Percentiles rank a stretch among this genome's conserved stretches.
Conservation (phyloP, 1,284 basidiomycete species). For the Ceratobasidium sp. region DNA sequence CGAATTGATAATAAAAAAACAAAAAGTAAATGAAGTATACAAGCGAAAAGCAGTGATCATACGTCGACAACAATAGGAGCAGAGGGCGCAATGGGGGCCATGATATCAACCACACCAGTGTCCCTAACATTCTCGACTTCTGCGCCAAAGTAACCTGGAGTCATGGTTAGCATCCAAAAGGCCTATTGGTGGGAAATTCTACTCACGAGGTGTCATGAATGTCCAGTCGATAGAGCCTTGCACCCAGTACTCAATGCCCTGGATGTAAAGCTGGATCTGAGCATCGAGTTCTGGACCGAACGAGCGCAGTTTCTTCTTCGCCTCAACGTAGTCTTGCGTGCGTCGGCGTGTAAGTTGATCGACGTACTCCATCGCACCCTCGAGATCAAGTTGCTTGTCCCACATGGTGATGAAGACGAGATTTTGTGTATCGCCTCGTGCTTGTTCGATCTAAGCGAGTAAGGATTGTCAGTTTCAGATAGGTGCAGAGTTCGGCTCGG, state of each 20-base stretch:
- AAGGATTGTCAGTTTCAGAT: slow-evolving; percentile 24
- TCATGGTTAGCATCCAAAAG: neutral
- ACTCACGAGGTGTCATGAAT: slow-evolving; percentile 45
- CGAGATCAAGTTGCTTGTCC: slow-evolving; percentile 55
- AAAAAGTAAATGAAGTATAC: slow-evolving; percentile 13
- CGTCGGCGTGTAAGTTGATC: slow-evolving; percentile 56
- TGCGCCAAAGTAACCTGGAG: slow-evolving; percentile 35
- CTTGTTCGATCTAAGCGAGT: slow-evolving; percentile 51
- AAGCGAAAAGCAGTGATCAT: neutral
- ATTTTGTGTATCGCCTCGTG: slow-evolving; percentile 60
- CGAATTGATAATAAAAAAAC: slow-evolving; percentile 5
- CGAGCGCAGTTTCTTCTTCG: slow-evolving; percentile 54
- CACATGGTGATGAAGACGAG: slow-evolving; percentile 59
- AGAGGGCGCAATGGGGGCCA: slow-evolving; percentile 31
- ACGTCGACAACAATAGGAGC: slow-evolving; percentile 30
- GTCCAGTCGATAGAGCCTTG: slow-evolving; percentile 61
- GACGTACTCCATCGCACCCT: slow-evolving; percentile 55
- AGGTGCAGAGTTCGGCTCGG: slow-evolving; percentile 5
- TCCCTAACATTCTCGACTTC: slow-evolving; percentile 34
- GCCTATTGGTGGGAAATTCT: neutral
- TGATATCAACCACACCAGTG: slow-evolving; percentile 33
- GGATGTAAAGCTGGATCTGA: slow-evolving; percentile 53
- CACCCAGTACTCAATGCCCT: slow-evolving; percentile 57
- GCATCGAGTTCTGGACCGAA: slow-evolving; percentile 55
- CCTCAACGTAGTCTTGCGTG: slow-evolving; percentile 53